Base-by-base conservation (phyloP, 352 stramenopile genomes). In the Phytophthora lateralis region DNA sequence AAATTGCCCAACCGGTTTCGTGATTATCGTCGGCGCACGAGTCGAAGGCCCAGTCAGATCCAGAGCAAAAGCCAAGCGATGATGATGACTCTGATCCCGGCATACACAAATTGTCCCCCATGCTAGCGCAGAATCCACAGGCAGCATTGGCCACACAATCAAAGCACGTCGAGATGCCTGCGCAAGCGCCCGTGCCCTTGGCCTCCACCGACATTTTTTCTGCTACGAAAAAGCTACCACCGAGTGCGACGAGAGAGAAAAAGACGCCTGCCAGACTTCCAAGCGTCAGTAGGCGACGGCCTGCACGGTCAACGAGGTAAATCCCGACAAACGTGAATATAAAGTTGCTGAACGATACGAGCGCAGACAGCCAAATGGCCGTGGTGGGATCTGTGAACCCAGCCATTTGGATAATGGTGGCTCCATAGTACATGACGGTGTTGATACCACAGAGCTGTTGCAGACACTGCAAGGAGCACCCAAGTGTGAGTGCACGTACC, bases 351-450 rank as follows among this genome's bases (percentile, higher is more conserved):
- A 62, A 62, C 14, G 55, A 55, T 10, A 90, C 77, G 21, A 89
- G 66, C 1, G 84, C 78, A 9, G 82, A 73, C 10, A 93, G 70
- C 84, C 81, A 90, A 47, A 91, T 85, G 1, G 84, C 84, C 5
- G 78, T 89, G 17, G 75, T 66, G 42, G 72, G 60, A 37, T 91
- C 71, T 14, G 67, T 67, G 35, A 93, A 93, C 5, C 84, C 84
- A 4, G 84, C 81, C 64, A 90, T 76, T 56, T 88, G 78, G 55
- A 93, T 80, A 50, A 93, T 88, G 11, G 72, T 88, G 18, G 80
- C 82, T 32, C 82, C 80, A 48, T 90, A 91, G 62, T 91, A 93
- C 82, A 93, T 91, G 63, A 88, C 81, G 4, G 80, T 93, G 62
- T 93, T 93, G 72, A 93, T 91, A 20, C 82, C 82, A 24, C 75